Percentiles rank a stretch among this genome's conserved stretches.
Conservation (phyloP, 2,329 filamentous ascomycete species). For the Penicillium sp. region DNA sequence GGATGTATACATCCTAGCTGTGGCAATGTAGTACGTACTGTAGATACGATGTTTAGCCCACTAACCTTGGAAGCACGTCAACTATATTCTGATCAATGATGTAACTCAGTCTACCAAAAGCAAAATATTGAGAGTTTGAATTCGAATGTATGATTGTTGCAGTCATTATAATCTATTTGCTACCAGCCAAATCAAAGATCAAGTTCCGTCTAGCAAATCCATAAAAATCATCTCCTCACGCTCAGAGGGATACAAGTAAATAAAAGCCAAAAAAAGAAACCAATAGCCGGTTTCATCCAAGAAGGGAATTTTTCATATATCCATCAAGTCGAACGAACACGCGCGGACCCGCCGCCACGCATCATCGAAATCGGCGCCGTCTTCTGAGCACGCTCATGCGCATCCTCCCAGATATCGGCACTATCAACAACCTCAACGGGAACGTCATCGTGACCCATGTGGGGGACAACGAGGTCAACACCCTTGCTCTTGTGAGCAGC, state of each 20-base stretch:
- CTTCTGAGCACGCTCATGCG: not conserved
- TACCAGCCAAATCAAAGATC: not conserved
- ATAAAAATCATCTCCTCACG: not conserved
- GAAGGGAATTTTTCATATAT: not conserved
- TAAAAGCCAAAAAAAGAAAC: not conserved
- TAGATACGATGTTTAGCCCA: constrained; percentile 17
- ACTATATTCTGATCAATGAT: not conserved
- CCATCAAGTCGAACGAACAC: not conserved
- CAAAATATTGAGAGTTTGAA: not conserved
- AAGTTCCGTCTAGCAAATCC: not conserved
- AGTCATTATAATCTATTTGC: not conserved
- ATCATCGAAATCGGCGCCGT: constrained; percentile 1
- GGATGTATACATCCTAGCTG: constrained; percentile 9
- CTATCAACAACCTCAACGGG: not conserved
- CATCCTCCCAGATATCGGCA: not conserved
- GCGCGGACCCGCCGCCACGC: not conserved
- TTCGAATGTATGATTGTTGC: not conserved
- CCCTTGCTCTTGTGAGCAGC: constrained; percentile 28
- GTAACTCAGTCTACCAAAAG: not conserved
- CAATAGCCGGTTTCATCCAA: not conserved
- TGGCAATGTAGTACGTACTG: not conserved
- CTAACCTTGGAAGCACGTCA: not conserved
- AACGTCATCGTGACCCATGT: constrained; percentile 20
- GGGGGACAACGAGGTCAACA: constrained; percentile 44
- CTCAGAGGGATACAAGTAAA: not conserved